These are phyloP conservation scores for Leucocoprinus birnbaumii DNA, from an alignment of 768 basidiomycete species.

Conservation along the genomic window DNA sequence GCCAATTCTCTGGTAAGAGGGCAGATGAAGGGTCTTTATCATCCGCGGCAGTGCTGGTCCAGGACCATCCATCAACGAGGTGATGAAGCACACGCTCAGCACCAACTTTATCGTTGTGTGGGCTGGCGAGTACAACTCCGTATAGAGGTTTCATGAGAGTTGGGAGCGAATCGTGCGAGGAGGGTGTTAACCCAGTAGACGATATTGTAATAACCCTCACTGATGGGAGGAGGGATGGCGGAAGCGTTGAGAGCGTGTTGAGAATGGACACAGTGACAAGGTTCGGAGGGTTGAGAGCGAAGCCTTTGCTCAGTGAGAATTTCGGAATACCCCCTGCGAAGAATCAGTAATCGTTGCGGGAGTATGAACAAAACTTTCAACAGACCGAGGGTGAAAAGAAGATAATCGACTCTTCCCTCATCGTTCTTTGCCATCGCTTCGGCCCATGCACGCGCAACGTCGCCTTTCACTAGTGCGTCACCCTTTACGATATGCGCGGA, in stretches of 20 bases:
- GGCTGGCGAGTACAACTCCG: conserved; percentile 34
- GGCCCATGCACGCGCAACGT: conserved; percentile 53
- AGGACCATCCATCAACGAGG: conserved; percentile 42
- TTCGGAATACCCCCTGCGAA: conserved; percentile 42
- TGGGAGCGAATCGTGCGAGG: conserved; percentile 45
- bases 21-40: conserved; percentile 38
- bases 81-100: conserved; percentile 49
- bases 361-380: conserved; percentile 1
- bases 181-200: conserved; percentile 46
- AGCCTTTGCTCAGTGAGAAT: conserved; percentile 46
- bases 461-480: conserved; percentile 51
- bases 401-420: conserved; percentile 39
- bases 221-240: conserved; percentile 27
- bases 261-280: conserved; percentile 57
- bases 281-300: conserved; percentile 46
- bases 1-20: conserved; percentile 46
- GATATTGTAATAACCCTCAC: conserved; percentile 56
- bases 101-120: conserved; percentile 63
- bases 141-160: conserved; percentile 48
- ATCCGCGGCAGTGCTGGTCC: conserved; percentile 29
- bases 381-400: conserved; percentile 58
- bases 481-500: conserved; percentile 56
- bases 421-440: conserved; percentile 27
- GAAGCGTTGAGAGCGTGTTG: conserved; percentile 55
- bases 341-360: too few species aligned